Percentiles rank a stretch among this genome's conserved stretches.
These are phyloP conservation scores for Ophiognomonia clavigignenti-juglandacearum DNA, from an alignment of 2,329 filamentous ascomycete species.

Conservation along the genomic window DNA sequence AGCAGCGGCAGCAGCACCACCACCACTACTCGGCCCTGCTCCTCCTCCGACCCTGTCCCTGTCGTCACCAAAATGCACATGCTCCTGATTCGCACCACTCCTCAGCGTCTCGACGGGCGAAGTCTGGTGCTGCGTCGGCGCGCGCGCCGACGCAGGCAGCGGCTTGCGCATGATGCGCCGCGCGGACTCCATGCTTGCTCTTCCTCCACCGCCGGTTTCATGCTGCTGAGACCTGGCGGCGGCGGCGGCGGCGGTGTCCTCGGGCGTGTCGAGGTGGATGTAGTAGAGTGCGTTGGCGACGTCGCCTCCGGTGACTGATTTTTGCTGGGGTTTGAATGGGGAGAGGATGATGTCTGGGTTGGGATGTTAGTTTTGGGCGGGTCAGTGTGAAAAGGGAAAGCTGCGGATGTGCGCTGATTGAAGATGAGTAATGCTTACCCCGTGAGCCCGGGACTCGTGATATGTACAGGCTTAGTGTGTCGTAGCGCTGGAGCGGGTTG, in stretches of 20 bases:
- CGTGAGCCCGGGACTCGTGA: slow-evolving; percentile 86
- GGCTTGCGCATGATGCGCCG: slow-evolving; percentile 47
- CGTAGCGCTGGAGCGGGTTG: slow-evolving; percentile 63
- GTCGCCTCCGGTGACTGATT: slow-evolving; percentile 84
- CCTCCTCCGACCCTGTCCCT: too few relatives aligned
- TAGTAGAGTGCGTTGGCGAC: slow-evolving; percentile 88
- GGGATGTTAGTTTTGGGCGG: slow-evolving; percentile 14
- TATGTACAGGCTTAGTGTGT: slow-evolving; percentile 82
- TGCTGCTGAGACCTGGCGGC: slow-evolving; percentile 21
- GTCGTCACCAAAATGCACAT: too few relatives aligned
- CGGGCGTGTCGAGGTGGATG: slow-evolving; percentile 68
- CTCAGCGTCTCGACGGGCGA: background rate
- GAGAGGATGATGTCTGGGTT: slow-evolving; percentile 81
- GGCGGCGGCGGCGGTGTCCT: slow-evolving; percentile 40
- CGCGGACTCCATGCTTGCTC: slow-evolving; percentile 39
- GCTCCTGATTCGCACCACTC: too few relatives aligned
- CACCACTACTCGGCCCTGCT: too few relatives aligned
- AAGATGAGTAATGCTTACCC: slow-evolving; percentile 53
- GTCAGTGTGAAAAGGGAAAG: background rate
- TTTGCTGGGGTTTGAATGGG: slow-evolving; percentile 80
- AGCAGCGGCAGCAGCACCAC: background rate
- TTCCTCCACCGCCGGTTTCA: slow-evolving; percentile 34
- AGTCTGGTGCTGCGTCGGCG: slow-evolving; percentile 5
- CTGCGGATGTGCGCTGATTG: too few relatives aligned
- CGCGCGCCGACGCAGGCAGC: slow-evolving; percentile 31